A percentile compares a stretch with the other conserved stretches of the same genome.
These are phyloP conservation scores for Ogataea pini DNA, from an alignment of 805 yeast species.

Conservation along the genomic window DNA sequence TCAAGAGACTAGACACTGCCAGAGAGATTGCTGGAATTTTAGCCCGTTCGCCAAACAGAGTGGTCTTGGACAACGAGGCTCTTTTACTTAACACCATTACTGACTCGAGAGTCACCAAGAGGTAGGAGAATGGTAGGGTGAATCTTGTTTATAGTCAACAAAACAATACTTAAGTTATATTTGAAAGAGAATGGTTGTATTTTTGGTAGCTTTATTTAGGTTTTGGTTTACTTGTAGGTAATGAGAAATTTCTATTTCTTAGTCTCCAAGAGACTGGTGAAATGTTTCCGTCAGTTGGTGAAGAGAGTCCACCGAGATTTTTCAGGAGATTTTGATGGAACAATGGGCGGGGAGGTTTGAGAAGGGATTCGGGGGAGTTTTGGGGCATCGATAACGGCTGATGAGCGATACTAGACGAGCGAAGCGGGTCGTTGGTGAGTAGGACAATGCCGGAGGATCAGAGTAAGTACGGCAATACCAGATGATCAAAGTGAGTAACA, in stretches of 20 bases:
- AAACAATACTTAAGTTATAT: not conserved
- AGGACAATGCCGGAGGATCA: too few species aligned
- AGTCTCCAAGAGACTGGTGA: slow-evolving; percentile 3
- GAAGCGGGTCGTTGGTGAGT: too few species aligned
- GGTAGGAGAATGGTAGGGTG: too few species aligned
- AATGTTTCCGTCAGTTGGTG: slow-evolving; percentile 10
- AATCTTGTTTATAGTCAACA: slow-evolving; percentile 18
- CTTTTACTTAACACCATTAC: slow-evolving; percentile 84
- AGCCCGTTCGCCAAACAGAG: slow-evolving; percentile 86
- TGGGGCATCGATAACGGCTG: not conserved
- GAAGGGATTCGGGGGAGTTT: not conserved
- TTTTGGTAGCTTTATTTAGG: too few species aligned
- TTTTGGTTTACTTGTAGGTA: too few species aligned
- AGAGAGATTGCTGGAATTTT: slow-evolving; percentile 89
- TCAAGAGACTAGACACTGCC: slow-evolving; percentile 96
- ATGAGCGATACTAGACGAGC: too few species aligned
- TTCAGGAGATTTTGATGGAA: not conserved
- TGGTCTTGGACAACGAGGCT: slow-evolving; percentile 88
- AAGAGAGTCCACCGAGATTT: slow-evolving; percentile 2
- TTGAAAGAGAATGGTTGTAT: too few species aligned
- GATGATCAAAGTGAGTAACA: too few species aligned
- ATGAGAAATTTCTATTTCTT: not conserved
- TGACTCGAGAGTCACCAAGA: slow-evolving; percentile 60
- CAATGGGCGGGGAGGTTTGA: not conserved
- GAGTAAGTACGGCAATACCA: too few species aligned